phyloP scores from a whole-genome alignment of 805 yeast species.

The Wickerhamiella domercqiae region DNA sequence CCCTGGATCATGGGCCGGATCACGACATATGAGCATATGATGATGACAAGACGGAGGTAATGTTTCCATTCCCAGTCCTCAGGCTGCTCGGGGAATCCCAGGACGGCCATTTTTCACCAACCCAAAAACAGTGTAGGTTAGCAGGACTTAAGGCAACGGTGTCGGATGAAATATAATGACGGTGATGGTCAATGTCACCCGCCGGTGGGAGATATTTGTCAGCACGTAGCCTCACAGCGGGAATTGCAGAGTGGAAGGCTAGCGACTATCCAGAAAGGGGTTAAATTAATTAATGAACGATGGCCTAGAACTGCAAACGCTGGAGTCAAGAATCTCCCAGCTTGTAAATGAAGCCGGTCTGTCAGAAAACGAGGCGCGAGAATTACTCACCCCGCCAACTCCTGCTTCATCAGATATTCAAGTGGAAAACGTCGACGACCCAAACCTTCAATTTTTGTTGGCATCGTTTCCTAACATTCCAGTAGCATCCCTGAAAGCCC shows the following conservation, averaged over 20 bases:
- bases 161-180: neutral
- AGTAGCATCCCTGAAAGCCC: neutral
- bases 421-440: neutral
- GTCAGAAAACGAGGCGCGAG: conserved; percentile 3
- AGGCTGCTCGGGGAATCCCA: conserved; percentile 22
- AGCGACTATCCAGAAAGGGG: too few species aligned
- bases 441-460: conserved; percentile 3
- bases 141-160: neutral
- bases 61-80: conserved; percentile 19
- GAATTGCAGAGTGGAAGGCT: too few species aligned
- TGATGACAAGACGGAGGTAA: conserved; percentile 20
- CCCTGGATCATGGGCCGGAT: conserved; percentile 21
- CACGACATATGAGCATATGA: conserved; percentile 19
- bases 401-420: conserved; percentile 1
- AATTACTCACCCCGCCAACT: neutral
- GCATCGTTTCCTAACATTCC: conserved; percentile 8
- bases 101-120: conserved; percentile 11
- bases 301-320: too few species aligned
- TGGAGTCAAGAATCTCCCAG: neutral
- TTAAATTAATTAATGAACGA: too few species aligned
- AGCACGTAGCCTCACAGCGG: too few species aligned
- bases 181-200: neutral
- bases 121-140: neutral
- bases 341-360: conserved; percentile 4
- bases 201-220: too few species aligned